Conservation (phyloP, 1,284 basidiomycete species). For the Anthracocystis walkeri region DNA sequence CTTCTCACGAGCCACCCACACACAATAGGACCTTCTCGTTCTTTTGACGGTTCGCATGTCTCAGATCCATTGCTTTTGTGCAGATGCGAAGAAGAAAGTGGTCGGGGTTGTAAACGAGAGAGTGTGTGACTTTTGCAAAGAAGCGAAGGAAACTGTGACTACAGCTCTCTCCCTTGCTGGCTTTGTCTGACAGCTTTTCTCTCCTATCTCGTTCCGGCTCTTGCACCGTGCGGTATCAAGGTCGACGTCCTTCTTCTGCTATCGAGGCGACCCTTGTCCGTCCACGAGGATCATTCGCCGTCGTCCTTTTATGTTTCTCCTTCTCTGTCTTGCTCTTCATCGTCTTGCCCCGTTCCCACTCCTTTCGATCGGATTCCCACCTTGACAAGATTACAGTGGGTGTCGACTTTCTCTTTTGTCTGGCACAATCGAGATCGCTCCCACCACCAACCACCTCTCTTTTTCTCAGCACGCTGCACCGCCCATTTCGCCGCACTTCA, state of each 20-base stretch:
- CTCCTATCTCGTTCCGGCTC: no score
- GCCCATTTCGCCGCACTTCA: no score
- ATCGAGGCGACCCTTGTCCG: not conserved
- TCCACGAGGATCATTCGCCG: slow-evolving; percentile 11
- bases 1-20: slow-evolving; percentile 1
- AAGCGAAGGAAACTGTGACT: not conserved
- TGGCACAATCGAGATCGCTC: not conserved
- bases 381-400: not conserved
- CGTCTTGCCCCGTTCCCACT: not conserved
- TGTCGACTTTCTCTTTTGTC: not conserved
- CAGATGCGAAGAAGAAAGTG: not conserved
- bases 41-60: not conserved
- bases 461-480: not conserved
- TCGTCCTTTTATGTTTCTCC: not conserved
- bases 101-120: not conserved
- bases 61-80: not conserved
- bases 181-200: no score
- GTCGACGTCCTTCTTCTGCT: not conserved
- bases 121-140: not conserved
- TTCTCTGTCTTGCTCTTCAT: not conserved
- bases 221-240: not conserved
- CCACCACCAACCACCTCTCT: slow-evolving; percentile 5
- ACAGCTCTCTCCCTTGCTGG: no score
- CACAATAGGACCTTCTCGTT: no score
- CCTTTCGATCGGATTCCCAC: not conserved